These are phyloP conservation scores for Nothophaeocryptopus gaeumannii DNA, from an alignment of 2,329 filamentous ascomycete genomes.

Conservation along the genomic window DNA sequence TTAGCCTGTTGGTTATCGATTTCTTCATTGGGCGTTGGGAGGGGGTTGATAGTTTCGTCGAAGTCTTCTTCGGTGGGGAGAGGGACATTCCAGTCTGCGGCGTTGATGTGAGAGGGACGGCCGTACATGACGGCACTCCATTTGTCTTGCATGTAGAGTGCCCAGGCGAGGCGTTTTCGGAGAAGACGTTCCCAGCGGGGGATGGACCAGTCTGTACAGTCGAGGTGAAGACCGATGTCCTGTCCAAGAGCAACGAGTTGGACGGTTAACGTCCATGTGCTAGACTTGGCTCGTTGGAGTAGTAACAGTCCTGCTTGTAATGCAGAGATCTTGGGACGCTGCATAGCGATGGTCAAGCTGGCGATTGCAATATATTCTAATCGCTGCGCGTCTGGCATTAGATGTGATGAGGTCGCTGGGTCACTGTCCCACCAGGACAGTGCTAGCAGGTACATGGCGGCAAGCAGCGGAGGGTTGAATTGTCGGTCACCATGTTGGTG, in stretches of 20 bases:
- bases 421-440: constrained; percentile 85
- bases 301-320: constrained; percentile 74
- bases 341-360: constrained; percentile 73
- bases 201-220: constrained; percentile 84
- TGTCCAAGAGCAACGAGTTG: constrained; percentile 84
- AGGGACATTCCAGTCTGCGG: constrained; percentile 73
- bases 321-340: constrained; percentile 76
- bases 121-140: constrained; percentile 86
- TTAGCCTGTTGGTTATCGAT: constrained; percentile 61
- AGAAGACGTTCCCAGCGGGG: constrained; percentile 82
- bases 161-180: constrained; percentile 84
- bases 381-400: constrained; percentile 68
- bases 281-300: constrained; percentile 71
- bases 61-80: constrained; percentile 66
- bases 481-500: constrained; percentile 70
- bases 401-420: constrained; percentile 60
- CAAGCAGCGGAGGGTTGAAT: constrained; percentile 73
- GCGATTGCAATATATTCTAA: constrained; percentile 72
- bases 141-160: constrained; percentile 90
- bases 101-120: constrained; percentile 72
- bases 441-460: constrained; percentile 79
- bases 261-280: constrained; percentile 80
- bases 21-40: constrained; percentile 47
- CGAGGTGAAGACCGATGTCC: constrained; percentile 83
- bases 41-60: constrained; percentile 59